Evolutionary conservation across 2,329 filamentous ascomycete species (phyloP).

Genomic region (Colletotrichum sp.): DNA sequence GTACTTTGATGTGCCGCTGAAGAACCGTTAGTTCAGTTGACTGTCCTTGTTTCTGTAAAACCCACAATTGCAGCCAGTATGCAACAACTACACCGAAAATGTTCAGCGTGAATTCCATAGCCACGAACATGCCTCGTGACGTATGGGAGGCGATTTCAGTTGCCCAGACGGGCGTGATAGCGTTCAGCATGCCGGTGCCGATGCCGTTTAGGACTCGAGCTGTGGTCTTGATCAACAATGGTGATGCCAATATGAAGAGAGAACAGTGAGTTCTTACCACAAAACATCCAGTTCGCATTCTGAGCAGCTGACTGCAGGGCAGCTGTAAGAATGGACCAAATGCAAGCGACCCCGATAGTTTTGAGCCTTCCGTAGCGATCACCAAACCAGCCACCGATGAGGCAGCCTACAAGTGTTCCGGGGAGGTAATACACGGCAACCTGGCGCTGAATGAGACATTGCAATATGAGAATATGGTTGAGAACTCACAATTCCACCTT

Average conservation of each 20-base stretch:
- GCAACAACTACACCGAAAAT: slow-evolving; percentile 37
- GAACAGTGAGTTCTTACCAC: neutral
- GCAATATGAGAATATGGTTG: slow-evolving; percentile 50
- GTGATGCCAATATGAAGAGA: neutral
- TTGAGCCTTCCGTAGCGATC: slow-evolving; percentile 67
- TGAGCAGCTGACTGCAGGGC: slow-evolving; percentile 68
- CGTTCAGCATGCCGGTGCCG: slow-evolving; percentile 73
- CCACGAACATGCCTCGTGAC: slow-evolving; percentile 71
- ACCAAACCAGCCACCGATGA: slow-evolving; percentile 68
- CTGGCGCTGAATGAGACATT: slow-evolving; percentile 23
- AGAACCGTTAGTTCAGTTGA: neutral
- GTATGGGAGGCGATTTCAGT: slow-evolving; percentile 73
- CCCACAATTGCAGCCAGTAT: slow-evolving; percentile 63
- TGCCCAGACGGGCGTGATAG: slow-evolving; percentile 75
- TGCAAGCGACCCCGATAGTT: slow-evolving; percentile 64
- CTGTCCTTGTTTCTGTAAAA: neutral
- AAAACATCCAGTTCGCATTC: slow-evolving; percentile 75
- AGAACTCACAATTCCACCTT: slow-evolving; percentile 64
- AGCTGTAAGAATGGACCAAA: slow-evolving; percentile 66
- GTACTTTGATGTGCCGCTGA: slow-evolving; percentile 25
- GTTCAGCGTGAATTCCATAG: slow-evolving; percentile 76
- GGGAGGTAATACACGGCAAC: slow-evolving; percentile 50
- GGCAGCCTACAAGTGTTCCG: slow-evolving; percentile 65
- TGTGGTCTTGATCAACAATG: slow-evolving; percentile 21
- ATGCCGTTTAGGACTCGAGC: slow-evolving; percentile 67